Base-by-base conservation (phyloP, 139 green algal species). In the Picochlorum sp. region DNA sequence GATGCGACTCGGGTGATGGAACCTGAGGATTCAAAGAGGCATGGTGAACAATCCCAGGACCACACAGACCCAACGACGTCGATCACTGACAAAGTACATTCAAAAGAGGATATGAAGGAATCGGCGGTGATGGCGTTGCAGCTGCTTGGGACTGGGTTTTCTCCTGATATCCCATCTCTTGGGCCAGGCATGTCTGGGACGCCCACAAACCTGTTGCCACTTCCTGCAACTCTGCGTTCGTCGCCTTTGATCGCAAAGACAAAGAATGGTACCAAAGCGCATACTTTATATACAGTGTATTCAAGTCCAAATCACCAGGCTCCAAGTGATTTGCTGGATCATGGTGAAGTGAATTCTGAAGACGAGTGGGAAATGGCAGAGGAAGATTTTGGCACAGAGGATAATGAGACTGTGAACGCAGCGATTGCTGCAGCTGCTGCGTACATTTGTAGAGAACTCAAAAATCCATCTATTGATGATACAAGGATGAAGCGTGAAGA, bases 111-210 rank as follows among this genome's bases (percentile, higher is more conserved):
- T 13, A 51, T 30, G 10, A 37, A 45, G 34, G 71, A 70, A 15
- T 49, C 49, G 16, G 71, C 71, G 26, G 71, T 60, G 38, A 64
- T 58, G 4, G 71, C 65, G 3, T 38, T 71, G 18, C 65, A 71
- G 65, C 65, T 71, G 21, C 31, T 71, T 14, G 65, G 65, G 11
- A 72, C 66, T 16, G 66, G 66, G 8, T 77, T 70, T 51, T 67
- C 65, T 28, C 71, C 71, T 4, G 71, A 62, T n/a, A 41, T 70
- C 26, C 37, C 58, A 3, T 41, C 49, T 20, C 49, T 70, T 50
- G 63, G 64, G 15, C 34, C 45, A 7, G 47, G 28, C 14, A 58
- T 50, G 14, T 10, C 18, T 14, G 65, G 67, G n/a, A 73, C 71
- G 2, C 71, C 71, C 37, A 30, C 31, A 50, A 49, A 50, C 8